Conservation (phyloP, 306 rosid genomes). For the Lablab purpureus region DNA sequence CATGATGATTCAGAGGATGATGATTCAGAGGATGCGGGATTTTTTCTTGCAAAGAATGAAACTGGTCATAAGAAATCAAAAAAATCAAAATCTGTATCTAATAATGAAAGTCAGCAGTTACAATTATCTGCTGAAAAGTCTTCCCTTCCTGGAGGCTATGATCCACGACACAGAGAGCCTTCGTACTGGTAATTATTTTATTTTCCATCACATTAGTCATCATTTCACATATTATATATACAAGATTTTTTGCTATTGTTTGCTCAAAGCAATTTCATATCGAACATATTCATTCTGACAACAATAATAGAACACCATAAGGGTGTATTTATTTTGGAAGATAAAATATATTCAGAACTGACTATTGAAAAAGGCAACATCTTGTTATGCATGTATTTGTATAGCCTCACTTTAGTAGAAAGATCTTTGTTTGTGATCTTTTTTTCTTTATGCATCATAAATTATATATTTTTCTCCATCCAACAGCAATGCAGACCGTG, state of each 20-base stretch:
- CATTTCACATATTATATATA: background rate
- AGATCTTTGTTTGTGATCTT: background rate
- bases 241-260: background rate
- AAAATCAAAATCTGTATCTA: conserved; percentile 45
- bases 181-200: conserved; percentile 70
- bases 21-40: conserved; percentile 61
- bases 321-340: background rate
- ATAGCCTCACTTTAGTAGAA: background rate
- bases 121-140: conserved; percentile 54
- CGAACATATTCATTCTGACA: background rate
- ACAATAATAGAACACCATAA: background rate
- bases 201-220: conserved; percentile 8
- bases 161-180: conserved; percentile 87
- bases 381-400: background rate
- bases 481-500: conserved; percentile 87
- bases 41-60: conserved; percentile 56
- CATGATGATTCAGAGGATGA: conserved; percentile 72
- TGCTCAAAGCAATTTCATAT: conserved; percentile 4
- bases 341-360: background rate
- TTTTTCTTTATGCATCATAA: background rate
- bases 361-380: background rate
- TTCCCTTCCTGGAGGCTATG: conserved; percentile 81
- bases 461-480: conserved; percentile 30
- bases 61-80: conserved; percentile 41
- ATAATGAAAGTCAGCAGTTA: conserved; percentile 47